phyloP scores from a whole-genome alignment of 352 stramenopile species.

The Pythium periplocum region DNA sequence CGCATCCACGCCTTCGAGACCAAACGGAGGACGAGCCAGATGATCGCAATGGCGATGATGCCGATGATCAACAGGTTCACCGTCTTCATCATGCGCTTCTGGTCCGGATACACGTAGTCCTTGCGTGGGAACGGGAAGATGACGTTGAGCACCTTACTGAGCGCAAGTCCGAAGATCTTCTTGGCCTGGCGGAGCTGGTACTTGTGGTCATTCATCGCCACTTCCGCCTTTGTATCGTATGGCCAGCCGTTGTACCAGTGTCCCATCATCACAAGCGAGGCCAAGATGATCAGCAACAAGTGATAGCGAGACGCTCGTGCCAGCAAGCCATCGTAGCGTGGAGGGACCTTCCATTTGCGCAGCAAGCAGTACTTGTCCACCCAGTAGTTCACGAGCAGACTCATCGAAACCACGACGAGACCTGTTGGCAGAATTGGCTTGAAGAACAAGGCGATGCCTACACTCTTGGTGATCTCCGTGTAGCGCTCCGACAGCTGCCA shows the following conservation, averaged over 20 bases:
- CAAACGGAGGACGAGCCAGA: conserved; percentile 8
- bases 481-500: conserved; percentile 66
- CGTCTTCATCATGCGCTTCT: conserved; percentile 36
- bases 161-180: conserved; percentile 16
- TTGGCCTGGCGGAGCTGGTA: conserved; percentile 21
- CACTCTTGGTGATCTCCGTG: conserved; percentile 62
- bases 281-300: conserved; percentile 53
- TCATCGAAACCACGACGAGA: conserved; percentile 54
- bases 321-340: conserved; percentile 56
- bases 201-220: conserved; percentile 21
- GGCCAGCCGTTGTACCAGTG: conserved; percentile 81
- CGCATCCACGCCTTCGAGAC: conserved; percentile 9
- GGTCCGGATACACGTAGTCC: conserved; percentile 30
- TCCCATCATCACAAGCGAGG: conserved; percentile 67
- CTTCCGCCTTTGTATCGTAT: conserved; percentile 41
- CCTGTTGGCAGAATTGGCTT: conserved; percentile 61
- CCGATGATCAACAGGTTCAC: conserved; percentile 35
- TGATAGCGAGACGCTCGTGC: conserved; percentile 60
- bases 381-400: conserved; percentile 75
- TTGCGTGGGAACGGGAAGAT: conserved; percentile 48
- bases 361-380: conserved; percentile 81
- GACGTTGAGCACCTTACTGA: conserved; percentile 32
- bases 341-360: conserved; percentile 66
- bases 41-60: conserved; percentile 12
- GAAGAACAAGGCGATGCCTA: conserved; percentile 62